Base-by-base conservation (phyloP, 768 basidiomycete species). In the Lenzites betulinus region DNA sequence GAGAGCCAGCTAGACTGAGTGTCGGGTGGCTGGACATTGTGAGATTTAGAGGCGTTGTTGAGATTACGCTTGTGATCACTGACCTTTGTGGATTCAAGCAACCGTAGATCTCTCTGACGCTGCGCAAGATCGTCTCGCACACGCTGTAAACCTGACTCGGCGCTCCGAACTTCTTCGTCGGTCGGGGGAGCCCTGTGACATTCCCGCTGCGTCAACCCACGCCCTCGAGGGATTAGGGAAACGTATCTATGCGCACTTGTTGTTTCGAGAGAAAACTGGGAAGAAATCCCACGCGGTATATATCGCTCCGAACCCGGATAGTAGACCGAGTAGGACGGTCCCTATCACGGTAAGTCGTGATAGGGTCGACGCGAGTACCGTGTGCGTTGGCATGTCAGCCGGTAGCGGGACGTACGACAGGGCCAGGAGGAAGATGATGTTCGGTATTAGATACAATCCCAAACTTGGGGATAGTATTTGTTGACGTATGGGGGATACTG, bases 301-400 rank as follows among this genome's bases (percentile, higher is more conserved):
- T 49, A 89, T 78, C 3, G 90, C 87, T 63, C 91, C 91, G 62
- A 91, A 88, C 0, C 92, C 92, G 0, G 92, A 91, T 6, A 94
- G 77, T 2, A 86, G 69, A 6, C 92, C 92, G n/a, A 94, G 84
- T 57, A 92, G 82, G 30, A 87, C 78, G 0, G 88, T 92, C 2
- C 92, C 92, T 22, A 93, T 73, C 20, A 92, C 88, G 20, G 88
- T 83, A 15, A 93, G 78, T 12, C 91, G 83, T 2, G 88, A 75
- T 0, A 81, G 77, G 1, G 83, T 75, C 9, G 80, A 81, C 25
- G 81, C 74, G 2, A 76, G 68, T 54, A 81, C 78, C 43, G 76
- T 69, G 7, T 74, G 68, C 55, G 61, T 36, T 1, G 62, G 59
- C 41, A 64, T 67, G 60, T 5, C 79, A 20, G 72, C 62, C 5